phyloP scores from a whole-genome alignment of 148 eudicot species.

The Rhododendron henanense region DNA sequence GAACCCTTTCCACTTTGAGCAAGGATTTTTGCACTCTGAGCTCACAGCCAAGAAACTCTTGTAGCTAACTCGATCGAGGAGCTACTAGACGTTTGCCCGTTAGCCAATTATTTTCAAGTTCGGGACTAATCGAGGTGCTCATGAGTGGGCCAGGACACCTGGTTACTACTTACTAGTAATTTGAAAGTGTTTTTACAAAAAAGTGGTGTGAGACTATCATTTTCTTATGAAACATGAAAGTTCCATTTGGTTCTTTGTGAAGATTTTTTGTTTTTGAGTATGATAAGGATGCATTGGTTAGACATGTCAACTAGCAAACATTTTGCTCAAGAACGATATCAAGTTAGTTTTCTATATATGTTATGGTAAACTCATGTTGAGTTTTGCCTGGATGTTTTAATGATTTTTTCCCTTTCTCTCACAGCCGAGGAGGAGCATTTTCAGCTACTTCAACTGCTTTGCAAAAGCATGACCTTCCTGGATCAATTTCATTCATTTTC shows the following conservation, averaged over 20 bases:
- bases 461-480: not conserved
- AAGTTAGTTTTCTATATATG: not conserved
- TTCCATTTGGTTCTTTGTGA: not conserved
- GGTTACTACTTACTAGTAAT: too few species aligned
- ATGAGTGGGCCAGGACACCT: not conserved
- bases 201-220: not conserved
- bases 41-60: not conserved
- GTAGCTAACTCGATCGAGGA: not conserved
- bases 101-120: not conserved
- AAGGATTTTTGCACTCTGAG: not conserved
- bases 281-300: not conserved
- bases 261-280: not conserved
- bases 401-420: not conserved
- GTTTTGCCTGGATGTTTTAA: not conserved
- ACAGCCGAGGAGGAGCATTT: not conserved
- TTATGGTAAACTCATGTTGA: not conserved
- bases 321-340: not conserved
- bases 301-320: not conserved
- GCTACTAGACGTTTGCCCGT: not conserved
- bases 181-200: not conserved
- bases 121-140: not conserved
- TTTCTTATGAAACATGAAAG: not conserved
- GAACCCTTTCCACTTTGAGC: not conserved
- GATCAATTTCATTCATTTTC: not conserved
- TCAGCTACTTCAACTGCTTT: constrained; percentile 5